These are phyloP conservation scores for Vanrija humicola DNA, from an alignment of 1,284 basidiomycete species.

Conservation along the genomic window DNA sequence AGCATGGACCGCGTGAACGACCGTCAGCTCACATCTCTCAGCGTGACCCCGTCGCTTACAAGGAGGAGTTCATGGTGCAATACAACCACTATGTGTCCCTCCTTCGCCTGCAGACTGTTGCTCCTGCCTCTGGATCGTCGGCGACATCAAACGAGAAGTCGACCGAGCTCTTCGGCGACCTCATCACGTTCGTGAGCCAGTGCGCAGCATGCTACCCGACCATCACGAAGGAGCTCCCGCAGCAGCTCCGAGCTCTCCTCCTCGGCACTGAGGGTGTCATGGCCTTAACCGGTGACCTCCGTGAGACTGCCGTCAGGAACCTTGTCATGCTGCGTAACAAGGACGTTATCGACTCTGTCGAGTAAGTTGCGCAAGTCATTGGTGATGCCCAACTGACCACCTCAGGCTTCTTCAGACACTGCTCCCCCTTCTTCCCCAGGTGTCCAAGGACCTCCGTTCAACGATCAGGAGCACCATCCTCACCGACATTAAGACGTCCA, in stretches of 20 bases:
- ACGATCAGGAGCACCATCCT: slow-evolving; percentile 93
- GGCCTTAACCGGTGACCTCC: slow-evolving; percentile 54
- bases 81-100: slow-evolving; percentile 94
- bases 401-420: slow-evolving; percentile 79
- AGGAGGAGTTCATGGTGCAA: slow-evolving; percentile 96
- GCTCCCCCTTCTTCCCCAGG: slow-evolving; percentile 88
- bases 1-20: neutral
- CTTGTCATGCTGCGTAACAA: slow-evolving; percentile 91
- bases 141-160: slow-evolving; percentile 56
- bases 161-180: slow-evolving; percentile 74
- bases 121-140: slow-evolving; percentile 26
- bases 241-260: slow-evolving; percentile 69
- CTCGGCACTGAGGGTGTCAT: slow-evolving; percentile 49
- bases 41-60: slow-evolving; percentile 83
- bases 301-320: slow-evolving; percentile 79
- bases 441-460: slow-evolving; percentile 77
- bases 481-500: slow-evolving; percentile 91
- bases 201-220: slow-evolving; percentile 85
- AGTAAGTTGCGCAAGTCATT: slow-evolving; percentile 56
- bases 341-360: slow-evolving; percentile 83
- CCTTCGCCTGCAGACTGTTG: slow-evolving; percentile 60
- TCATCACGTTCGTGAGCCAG: slow-evolving; percentile 69
- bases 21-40: slow-evolving; percentile 39
- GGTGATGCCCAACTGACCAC: neutral
- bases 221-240: slow-evolving; percentile 75